phyloP scores from a whole-genome alignment of 2,329 filamentous ascomycete genomes.

The Microcera coccophila region DNA sequence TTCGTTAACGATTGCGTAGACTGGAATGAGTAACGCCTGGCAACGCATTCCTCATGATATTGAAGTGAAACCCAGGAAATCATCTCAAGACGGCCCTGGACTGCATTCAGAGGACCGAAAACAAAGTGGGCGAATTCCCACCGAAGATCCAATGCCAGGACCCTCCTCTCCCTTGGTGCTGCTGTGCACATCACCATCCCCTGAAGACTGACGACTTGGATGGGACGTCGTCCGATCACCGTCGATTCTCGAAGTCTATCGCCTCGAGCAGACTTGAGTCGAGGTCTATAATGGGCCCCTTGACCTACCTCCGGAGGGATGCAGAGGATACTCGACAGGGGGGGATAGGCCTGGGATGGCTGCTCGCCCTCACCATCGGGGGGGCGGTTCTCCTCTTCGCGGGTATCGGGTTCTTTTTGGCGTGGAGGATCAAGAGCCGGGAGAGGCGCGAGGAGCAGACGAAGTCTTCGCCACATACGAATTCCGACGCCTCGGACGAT shows the following conservation, averaged over 20 bases:
- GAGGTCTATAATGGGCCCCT: slow-evolving; percentile 13
- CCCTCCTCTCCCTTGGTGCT: background rate
- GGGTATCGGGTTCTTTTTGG: slow-evolving; percentile 40
- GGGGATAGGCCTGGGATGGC: slow-evolving; percentile 34
- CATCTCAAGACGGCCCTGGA: slow-evolving; percentile 17
- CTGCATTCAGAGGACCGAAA: slow-evolving; percentile 10
- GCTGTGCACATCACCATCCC: background rate
- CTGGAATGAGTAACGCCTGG: slow-evolving; percentile 36
- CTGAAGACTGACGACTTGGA: too few species aligned
- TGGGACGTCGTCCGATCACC: too few species aligned
- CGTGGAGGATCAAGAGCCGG: slow-evolving; percentile 33
- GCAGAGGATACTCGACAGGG: slow-evolving; percentile 11
- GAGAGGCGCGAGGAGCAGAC: slow-evolving; percentile 6
- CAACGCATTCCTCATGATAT: slow-evolving; percentile 40
- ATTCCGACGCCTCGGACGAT: slow-evolving; percentile 19
- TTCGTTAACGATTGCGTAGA: too few species aligned
- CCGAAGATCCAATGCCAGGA: background rate
- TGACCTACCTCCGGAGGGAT: slow-evolving; percentile 7
- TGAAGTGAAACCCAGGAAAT: slow-evolving; percentile 29
- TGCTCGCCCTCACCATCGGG: slow-evolving; percentile 45
- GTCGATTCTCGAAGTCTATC: too few species aligned
- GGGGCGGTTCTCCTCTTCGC: slow-evolving; percentile 46
- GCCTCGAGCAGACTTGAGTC: too few species aligned
- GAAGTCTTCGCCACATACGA: slow-evolving; percentile 28
- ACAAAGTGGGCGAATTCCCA: slow-evolving; percentile 19